Percentiles rank a stretch among this genome's conserved stretches.
Conservation (phyloP, 2,329 filamentous ascomycete genomes). For the Cladosporium sp. region DNA sequence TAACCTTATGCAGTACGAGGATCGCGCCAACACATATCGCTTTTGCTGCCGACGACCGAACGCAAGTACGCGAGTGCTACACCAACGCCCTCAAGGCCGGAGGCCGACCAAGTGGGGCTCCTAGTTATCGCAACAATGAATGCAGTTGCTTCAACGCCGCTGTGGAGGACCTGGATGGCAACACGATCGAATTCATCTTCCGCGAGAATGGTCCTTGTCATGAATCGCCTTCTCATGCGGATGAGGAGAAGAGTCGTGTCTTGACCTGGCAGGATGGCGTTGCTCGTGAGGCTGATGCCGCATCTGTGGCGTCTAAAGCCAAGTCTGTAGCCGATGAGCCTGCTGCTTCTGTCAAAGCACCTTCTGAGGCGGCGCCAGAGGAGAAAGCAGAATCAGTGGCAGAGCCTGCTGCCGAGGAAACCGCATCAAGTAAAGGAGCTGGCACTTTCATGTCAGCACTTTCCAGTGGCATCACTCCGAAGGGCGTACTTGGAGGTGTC, state of each 20-base stretch:
- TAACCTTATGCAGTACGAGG: conserved; percentile 24
- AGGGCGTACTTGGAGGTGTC: conserved; percentile 10
- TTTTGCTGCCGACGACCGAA: conserved; percentile 66
- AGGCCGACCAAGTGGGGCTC: conserved; percentile 59
- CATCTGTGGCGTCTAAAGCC: conserved; percentile 7
- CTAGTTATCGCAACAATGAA: conserved; percentile 53
- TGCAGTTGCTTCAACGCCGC: conserved; percentile 63
- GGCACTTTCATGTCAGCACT: background rate
- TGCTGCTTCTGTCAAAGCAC: background rate
- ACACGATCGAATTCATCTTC: conserved; percentile 77
- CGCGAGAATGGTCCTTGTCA: conserved; percentile 34
- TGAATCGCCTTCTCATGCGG: background rate
- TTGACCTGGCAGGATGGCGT: conserved; percentile 17
- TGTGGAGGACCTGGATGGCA: conserved; percentile 76
- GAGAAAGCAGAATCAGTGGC: background rate
- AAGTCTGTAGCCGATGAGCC: background rate
- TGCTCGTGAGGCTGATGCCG: conserved; percentile 5
- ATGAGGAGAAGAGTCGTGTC: conserved; percentile 12
- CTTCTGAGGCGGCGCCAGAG: background rate
- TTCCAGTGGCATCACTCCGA: background rate
- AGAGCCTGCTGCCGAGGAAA: background rate
- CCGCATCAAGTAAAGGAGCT: background rate
- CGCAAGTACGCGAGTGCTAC: conserved; percentile 71
- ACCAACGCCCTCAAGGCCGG: conserved; percentile 67
- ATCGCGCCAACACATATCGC: conserved; percentile 45